These are phyloP conservation scores for Coprinellus micaceus DNA, from an alignment of 768 basidiomycete species.

Conservation along the genomic window DNA sequence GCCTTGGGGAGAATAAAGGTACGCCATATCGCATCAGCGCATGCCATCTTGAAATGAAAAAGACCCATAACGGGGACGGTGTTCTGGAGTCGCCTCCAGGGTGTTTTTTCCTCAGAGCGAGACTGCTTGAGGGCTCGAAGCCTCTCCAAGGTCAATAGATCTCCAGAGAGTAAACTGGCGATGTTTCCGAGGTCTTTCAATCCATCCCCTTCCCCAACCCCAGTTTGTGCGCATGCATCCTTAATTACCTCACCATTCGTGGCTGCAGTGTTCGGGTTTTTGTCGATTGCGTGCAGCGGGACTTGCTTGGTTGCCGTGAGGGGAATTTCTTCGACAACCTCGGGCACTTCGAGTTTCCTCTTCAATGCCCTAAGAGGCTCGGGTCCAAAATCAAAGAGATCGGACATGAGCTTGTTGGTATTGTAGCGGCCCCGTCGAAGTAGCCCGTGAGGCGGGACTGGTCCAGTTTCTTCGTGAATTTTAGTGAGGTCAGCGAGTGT, in stretches of 20 bases:
- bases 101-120: conserved; percentile 21
- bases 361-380: too few relatives aligned
- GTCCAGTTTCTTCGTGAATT: conserved; percentile 16
- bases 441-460: background rate
- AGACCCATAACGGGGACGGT: conserved; percentile 31
- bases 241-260: conserved; percentile 19
- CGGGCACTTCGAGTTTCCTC: conserved; percentile 16
- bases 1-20: conserved; percentile 18
- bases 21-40: conserved; percentile 28
- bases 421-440: too few relatives aligned
- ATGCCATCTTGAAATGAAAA: conserved; percentile 34
- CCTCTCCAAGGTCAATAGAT: too few relatives aligned
- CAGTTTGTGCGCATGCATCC: conserved; percentile 17
- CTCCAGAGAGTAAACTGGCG: too few relatives aligned
- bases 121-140: too few relatives aligned
- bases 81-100: conserved; percentile 26
- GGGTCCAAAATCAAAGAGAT: too few relatives aligned
- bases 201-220: conserved; percentile 18
- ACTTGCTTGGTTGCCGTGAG: conserved; percentile 17
- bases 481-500: conserved; percentile 14
- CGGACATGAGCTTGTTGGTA: too few relatives aligned
- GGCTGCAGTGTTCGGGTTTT: conserved; percentile 19
- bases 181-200: too few relatives aligned
- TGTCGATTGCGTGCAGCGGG: conserved; percentile 19
- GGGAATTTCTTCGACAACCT: conserved; percentile 23